These are phyloP conservation scores for Polygonum aviculare DNA, from an alignment of 148 eudicot genomes.

Conservation along the genomic window DNA sequence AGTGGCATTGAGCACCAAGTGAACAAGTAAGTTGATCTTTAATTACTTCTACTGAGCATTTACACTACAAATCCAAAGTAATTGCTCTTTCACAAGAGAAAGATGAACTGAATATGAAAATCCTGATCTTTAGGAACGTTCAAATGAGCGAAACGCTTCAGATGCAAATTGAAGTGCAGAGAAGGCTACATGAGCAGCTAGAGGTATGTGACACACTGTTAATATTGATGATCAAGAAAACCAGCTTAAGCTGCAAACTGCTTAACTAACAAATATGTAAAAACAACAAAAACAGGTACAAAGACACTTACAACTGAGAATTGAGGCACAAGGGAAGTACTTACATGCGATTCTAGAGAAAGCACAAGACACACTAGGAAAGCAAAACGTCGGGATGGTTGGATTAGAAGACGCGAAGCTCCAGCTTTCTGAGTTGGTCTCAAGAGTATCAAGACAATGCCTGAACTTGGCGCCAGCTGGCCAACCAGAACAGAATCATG, in stretches of 20 bases:
- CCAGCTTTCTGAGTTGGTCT: conserved; percentile 78
- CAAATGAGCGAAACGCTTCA: conserved; percentile 76
- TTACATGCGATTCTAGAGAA: conserved; percentile 77
- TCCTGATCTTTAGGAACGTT: conserved; percentile 40
- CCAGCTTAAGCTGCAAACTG: background rate
- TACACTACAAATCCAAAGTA: too few species aligned
- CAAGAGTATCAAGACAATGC: conserved; percentile 65
- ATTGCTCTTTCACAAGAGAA: background rate
- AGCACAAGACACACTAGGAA: conserved; percentile 79
- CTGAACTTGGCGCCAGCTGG: conserved; percentile 53
- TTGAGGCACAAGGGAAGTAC: conserved; percentile 92
- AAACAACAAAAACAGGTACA: conserved; percentile 57
- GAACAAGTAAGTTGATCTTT: conserved; percentile 42
- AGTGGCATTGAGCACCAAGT: conserved; percentile 39
- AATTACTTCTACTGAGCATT: background rate
- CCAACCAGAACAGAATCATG: conserved; percentile 31
- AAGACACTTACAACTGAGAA: conserved; percentile 70
- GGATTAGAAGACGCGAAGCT: conserved; percentile 77
- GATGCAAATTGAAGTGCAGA: conserved; percentile 91
- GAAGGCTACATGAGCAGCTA: conserved; percentile 88
- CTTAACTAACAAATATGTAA: background rate
- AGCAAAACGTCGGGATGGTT: conserved; percentile 58
- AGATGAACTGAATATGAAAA: background rate
- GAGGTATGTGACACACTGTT: conserved; percentile 45
- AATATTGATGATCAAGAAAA: background rate